Evolutionary conservation across 1,284 basidiomycete genomes (phyloP).

Genomic region (Marasmius fiardii): DNA sequence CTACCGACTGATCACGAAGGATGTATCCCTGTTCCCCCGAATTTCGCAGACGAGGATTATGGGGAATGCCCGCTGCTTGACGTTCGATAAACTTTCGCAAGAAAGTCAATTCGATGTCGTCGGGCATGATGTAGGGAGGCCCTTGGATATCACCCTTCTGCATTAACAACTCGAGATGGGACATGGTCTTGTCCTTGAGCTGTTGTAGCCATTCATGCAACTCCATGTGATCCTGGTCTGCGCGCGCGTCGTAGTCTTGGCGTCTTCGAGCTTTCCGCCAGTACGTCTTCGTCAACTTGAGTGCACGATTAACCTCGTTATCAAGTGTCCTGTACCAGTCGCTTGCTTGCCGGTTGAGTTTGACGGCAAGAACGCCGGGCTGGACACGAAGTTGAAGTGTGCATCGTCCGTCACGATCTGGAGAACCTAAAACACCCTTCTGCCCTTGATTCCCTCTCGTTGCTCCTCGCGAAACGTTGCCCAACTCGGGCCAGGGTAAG

Average conservation of each 20-base stretch:
- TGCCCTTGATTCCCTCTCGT: constrained; percentile 80
- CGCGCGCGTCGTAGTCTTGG: constrained; percentile 77
- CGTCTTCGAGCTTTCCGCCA: constrained; percentile 74
- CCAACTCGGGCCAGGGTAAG: constrained; percentile 79
- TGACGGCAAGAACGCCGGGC: constrained; percentile 72
- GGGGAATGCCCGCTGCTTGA: constrained; percentile 64
- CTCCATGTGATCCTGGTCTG: constrained; percentile 83
- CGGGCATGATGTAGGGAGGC: constrained; percentile 75
- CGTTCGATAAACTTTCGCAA: constrained; percentile 77
- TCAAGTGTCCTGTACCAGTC: constrained; percentile 78
- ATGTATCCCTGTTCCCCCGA: constrained; percentile 20
- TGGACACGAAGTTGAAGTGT: constrained; percentile 73
- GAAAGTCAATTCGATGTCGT: constrained; percentile 70
- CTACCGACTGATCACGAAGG: constrained; percentile 18
- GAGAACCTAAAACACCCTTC: constrained; percentile 66
- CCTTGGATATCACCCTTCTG: constrained; percentile 81
- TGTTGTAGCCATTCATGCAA: constrained; percentile 81
- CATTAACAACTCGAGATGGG: constrained; percentile 77
- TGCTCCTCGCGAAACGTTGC: constrained; percentile 78
- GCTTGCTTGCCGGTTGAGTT: constrained; percentile 66
- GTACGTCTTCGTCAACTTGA: constrained; percentile 79
- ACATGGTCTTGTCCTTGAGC: constrained; percentile 82
- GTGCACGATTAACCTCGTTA: constrained; percentile 68
- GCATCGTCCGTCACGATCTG: constrained; percentile 68
- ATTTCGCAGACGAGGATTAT: constrained; percentile 73